Evolutionary conservation across 2,329 filamentous ascomycete species (phyloP), one percentile per base, ranked within the genome.

Genomic region (Rutstroemia sp.): DNA sequence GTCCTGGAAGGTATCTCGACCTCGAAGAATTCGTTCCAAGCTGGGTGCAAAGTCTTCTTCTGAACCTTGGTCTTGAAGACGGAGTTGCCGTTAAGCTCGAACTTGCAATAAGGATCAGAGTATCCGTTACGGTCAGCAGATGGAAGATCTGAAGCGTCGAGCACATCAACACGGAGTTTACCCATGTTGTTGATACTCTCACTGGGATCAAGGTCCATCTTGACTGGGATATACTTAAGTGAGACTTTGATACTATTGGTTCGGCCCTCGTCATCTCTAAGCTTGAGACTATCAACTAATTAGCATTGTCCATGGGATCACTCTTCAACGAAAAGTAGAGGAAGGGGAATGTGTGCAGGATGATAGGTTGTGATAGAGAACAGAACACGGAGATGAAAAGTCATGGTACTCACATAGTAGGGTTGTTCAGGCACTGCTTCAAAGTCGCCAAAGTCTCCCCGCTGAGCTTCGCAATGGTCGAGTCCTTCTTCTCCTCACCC

Each of bases 161-260:
- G 76, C 17, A 99, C 81, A 66, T 97, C 91, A n/a, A 99, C 89
- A 19, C 92, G 88, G 21, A 99, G 84, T 57, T 85, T 92, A 58
- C 94, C 94, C 83, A 96, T 95, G 73, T 99, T 99, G 81, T 96
- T 97, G 78, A 99, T 96, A 68, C 91, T 96, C 73, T 99, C 94
- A 66, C 86, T 90, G 0, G 94, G 88, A 67, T 99, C 91, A 49
- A 99, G 86, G 56, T 84, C 78, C 94, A 99, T 99, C 75, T 89
- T 84, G 59, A 97, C 85, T 0, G 94, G 94, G 23, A 99, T 84
- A 70, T 96, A 99, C 72, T 95, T 95, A 67, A 96, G 80, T 74
- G 88, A 95, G 68, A 99, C 88, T 64, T 87, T 95, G 69, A 99
- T 80, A 68, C 84, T 92, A 75, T 83, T 91, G 25, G 85, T 73